Base-by-base conservation (phyloP, 371 early-diverging fungal genomes). In the Fennellomyces sp. region DNA sequence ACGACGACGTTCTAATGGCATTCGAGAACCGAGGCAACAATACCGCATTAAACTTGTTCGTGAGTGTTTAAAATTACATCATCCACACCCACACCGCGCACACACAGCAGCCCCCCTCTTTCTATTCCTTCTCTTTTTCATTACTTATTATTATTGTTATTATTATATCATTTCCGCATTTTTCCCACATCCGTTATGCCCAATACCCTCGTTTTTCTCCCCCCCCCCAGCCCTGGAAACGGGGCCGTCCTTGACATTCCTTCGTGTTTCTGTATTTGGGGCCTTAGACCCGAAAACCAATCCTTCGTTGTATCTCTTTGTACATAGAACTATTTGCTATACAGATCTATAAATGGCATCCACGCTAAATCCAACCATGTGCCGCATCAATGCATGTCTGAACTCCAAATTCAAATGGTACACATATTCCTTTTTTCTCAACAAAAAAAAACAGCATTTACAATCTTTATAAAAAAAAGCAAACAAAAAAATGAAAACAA, bases 1-100 rank as follows among this genome's bases (percentile, higher is more conserved):
- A 96, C 63, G 96, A 94, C 35, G 98, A 97, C 70, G 91, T 97
- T n/a, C 87, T 82, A 41, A 78, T 96, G 88, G 96, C 97, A 3
- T 93, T 96, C 78, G 95, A 94, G 70, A 82, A 85, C 39, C 81
- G 88, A 15, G 69, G 72, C 15, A 26, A 38, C 7, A 52, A 59
- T 29, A 72, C 64, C 48, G 72, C 76, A 33, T 67, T 76, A 64
- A 78, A 76, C 41, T 47, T 80, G 17, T 76, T 75, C 59, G 72
- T 80, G 55, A 75, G 61, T 52, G 52, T 66, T 13, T 70, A 71
- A 60, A 42, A 29, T 10, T 23, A n/a, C 31, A 17, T 52, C 35
- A 31, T 28, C 23, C 52, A 52, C 35, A n/a, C 36, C 12, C 23
- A 30, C 35, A 19, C 23, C 17, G 7, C 7, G 2, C 7, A 42